Evolutionary conservation across 306 rosid species (phyloP).

Genomic region (Nissolia schottii): DNA sequence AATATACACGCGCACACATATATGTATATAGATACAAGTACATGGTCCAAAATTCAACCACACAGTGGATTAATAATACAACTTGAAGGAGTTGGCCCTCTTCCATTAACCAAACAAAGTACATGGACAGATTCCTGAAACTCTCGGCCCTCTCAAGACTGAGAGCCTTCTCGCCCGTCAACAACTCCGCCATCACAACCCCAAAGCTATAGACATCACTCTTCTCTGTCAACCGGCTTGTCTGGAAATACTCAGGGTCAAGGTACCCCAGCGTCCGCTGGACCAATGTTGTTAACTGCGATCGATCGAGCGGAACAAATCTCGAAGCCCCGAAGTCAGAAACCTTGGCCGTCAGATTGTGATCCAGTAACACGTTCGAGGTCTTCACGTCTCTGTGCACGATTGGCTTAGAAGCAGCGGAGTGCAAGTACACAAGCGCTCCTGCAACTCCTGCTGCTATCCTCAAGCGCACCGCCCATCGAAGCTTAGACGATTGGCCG

Average conservation of each 20-base stretch:
- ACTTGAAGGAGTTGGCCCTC: constrained; percentile 24
- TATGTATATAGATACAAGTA: too few species aligned
- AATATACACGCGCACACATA: too few species aligned
- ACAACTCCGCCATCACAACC: constrained; percentile 33
- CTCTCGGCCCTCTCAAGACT: background rate
- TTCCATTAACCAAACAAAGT: constrained; percentile 27
- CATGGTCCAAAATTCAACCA: too few species aligned
- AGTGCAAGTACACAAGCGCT: constrained; percentile 33
- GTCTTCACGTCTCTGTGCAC: constrained; percentile 43
- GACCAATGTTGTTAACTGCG: constrained; percentile 27
- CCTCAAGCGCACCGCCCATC: too few species aligned
- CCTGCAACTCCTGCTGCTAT: constrained; percentile 35
- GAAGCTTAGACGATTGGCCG: too few species aligned
- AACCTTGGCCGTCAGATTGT: constrained; percentile 16
- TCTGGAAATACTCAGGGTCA: constrained; percentile 31
- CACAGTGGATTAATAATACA: too few species aligned
- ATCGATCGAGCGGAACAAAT: constrained; percentile 30
- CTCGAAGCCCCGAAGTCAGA: constrained; percentile 41
- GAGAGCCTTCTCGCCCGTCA: constrained; percentile 32
- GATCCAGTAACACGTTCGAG: constrained; percentile 23
- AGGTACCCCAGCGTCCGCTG: constrained; percentile 38
- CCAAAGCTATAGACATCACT: constrained; percentile 52
- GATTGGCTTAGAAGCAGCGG: constrained; percentile 26
- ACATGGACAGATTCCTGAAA: constrained; percentile 17
- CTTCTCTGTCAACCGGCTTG: constrained; percentile 39